Conservation (phyloP, 2,329 filamentous ascomycete species). For the Microdochium nivale region DNA sequence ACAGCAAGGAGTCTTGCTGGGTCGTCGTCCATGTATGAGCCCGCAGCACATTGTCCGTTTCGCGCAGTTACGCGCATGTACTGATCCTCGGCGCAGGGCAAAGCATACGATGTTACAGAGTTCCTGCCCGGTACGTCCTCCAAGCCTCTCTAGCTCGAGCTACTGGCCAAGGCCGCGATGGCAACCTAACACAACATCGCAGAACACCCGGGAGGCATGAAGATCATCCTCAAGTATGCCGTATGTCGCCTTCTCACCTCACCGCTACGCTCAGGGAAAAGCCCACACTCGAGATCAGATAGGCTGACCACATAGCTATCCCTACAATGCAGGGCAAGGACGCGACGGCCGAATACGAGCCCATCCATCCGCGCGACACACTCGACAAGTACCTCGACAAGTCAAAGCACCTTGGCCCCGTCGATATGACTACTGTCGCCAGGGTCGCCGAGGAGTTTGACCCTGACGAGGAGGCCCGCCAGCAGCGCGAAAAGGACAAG, state of each 20-base stretch:
- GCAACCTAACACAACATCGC: neutral
- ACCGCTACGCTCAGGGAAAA: too few relatives aligned
- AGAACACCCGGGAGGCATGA: constrained; percentile 83
- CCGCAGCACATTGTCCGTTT: neutral
- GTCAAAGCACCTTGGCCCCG: constrained; percentile 80
- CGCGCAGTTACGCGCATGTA: neutral
- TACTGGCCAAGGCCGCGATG: neutral
- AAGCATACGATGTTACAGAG: constrained; percentile 83
- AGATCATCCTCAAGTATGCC: constrained; percentile 95
- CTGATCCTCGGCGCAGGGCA: constrained; percentile 39
- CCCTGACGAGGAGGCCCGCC: constrained; percentile 63
- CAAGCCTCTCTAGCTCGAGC: neutral
- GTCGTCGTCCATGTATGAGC: constrained; percentile 68
- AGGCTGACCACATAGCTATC: neutral
- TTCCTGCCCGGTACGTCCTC: constrained; percentile 60
- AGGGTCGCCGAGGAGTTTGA: constrained; percentile 56
- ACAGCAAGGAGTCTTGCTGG: constrained; percentile 79
- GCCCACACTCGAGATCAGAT: neutral
- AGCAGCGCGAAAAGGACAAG: constrained; percentile 66
- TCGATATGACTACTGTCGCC: constrained; percentile 76
- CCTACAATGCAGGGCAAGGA: constrained; percentile 61
- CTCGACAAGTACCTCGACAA: constrained; percentile 75
- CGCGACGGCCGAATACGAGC: constrained; percentile 85
- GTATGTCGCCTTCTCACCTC: constrained; percentile 25
- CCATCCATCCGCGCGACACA: constrained; percentile 81